Base-by-base conservation (phyloP, 1,284 basidiomycete species). In the Ceratobasidium sp. region DNA sequence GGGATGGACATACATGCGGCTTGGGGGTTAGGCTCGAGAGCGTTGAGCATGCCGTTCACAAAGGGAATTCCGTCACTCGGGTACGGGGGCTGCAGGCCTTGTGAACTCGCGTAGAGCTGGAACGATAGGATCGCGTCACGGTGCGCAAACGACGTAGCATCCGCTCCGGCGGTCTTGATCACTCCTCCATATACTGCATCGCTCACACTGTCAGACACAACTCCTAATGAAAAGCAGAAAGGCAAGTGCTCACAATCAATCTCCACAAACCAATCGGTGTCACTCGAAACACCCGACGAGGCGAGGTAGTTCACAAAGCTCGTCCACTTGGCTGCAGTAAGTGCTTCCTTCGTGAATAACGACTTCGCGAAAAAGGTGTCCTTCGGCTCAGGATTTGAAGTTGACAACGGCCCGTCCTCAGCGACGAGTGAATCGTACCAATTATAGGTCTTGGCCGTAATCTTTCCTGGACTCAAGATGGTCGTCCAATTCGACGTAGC, bases 51-150 rank as follows among this genome's bases (percentile, higher is more conserved):
- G 16, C 78, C 52, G 46, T 80, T 73, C 30, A 80, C 77, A 9
- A 80, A 75, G 16, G 78, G 73, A 38, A 78, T 76, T 28, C 72
- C 77, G 30, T 76, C 66, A 67, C 21, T 73, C 1, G 80, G 79
- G 75, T 78, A 80, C 43, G 80, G 76, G 44, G 80, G 78, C 44
- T 74, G 75, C 16, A 62, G 75, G 13, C 76, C 76, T 16, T 76
- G 54, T 9, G 76, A 75, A n/a, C 43, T 61, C 13, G 79, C 79
- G 73, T 80, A 80, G 70, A 80, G 73, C 62, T 81, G 80, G 72
- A 77, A 78, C 14, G 70, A 75, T 14, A 79, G 67, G 13, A 77
- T 77, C 14, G 74, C 76, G 72, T 77, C 74, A n/a, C 80, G 77
- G 62, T 77, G 75, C 0, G 75, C 76, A 72, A 80, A 80, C 11